A percentile compares a stretch with the other conserved stretches of the same genome.
Conservation (phyloP, 2,329 filamentous ascomycete genomes). For the Rutstroemia sp. region DNA sequence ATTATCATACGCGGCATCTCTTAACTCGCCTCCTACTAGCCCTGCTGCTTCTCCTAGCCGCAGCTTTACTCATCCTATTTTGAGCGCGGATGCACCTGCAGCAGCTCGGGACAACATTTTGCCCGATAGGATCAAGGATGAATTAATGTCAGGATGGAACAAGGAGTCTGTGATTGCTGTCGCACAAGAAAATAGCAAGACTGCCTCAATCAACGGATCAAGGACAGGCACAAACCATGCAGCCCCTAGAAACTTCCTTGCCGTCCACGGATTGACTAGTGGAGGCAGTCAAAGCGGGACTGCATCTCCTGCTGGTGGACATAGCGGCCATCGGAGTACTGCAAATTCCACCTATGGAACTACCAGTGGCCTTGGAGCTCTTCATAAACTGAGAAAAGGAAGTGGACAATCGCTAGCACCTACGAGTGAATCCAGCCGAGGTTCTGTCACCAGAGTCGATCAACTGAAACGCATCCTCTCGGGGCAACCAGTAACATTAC, state of each 20-base stretch:
- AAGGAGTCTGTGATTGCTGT: slow-evolving; percentile 64
- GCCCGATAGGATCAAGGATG: slow-evolving; percentile 59
- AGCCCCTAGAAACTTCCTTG: slow-evolving; percentile 45
- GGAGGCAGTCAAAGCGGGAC: slow-evolving; percentile 32
- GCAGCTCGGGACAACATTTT: slow-evolving; percentile 45
- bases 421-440: slow-evolving; percentile 37
- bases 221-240: slow-evolving; percentile 49
- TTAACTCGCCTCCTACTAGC: slow-evolving; percentile 59
- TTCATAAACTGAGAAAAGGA: slow-evolving; percentile 43
- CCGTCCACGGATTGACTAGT: slow-evolving; percentile 45
- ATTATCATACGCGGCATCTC: slow-evolving; percentile 56
- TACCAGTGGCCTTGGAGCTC: slow-evolving; percentile 29
- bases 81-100: slow-evolving; percentile 41
- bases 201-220: slow-evolving; percentile 70
- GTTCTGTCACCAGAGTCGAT: slow-evolving; percentile 52
- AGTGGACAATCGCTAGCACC: slow-evolving; percentile 43
- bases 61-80: slow-evolving; percentile 52
- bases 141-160: slow-evolving; percentile 75
- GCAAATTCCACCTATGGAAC: slow-evolving; percentile 27
- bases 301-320: slow-evolving; percentile 38
- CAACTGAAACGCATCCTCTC: slow-evolving; percentile 56
- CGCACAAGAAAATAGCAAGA: slow-evolving; percentile 61
- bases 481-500: slow-evolving; percentile 37
- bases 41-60: slow-evolving; percentile 64
- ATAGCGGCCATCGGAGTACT: slow-evolving; percentile 17